A percentile compares a stretch with the other conserved stretches of the same genome.
Conservation (phyloP, 805 yeast species). For the Saturnispora silvae region DNA sequence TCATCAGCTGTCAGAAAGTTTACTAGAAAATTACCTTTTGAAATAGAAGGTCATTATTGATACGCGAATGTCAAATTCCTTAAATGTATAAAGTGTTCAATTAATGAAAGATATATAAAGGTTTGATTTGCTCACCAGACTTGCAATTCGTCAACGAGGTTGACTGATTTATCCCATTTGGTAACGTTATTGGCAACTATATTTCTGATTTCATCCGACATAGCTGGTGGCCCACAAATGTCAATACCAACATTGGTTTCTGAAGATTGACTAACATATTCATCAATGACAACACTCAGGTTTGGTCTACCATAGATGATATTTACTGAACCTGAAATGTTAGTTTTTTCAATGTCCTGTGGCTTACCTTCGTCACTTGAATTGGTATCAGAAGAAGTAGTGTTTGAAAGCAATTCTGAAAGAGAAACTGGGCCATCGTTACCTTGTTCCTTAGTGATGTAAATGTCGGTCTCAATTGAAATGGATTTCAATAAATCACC, state of each 20-base stretch:
- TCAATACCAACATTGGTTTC: constrained; percentile 30
- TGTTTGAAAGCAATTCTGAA: not conserved
- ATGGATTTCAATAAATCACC: constrained; percentile 21
- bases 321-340: not conserved
- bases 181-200: constrained; percentile 34
- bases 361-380: constrained; percentile 7
- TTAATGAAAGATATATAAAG: too few relatives aligned
- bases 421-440: not conserved
- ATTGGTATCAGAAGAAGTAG: constrained; percentile 4
- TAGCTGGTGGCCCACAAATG: constrained; percentile 35
- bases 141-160: constrained; percentile 65
- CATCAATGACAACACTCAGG: constrained; percentile 24
- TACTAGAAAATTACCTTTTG: too few relatives aligned
- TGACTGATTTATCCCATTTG: constrained; percentile 38
- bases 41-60: too few relatives aligned
- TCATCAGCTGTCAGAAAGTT: too few relatives aligned
- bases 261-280: constrained; percentile 24
- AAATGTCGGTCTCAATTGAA: constrained; percentile 24
- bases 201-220: constrained; percentile 42
- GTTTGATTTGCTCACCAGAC: constrained; percentile 37
- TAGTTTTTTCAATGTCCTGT: constrained; percentile 11
- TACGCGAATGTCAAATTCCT: too few relatives aligned
- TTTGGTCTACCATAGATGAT: constrained; percentile 29
- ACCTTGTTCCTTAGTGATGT: constrained; percentile 27
- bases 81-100: too few relatives aligned